Evolutionary conservation across 305 asterid species (phyloP), one percentile per base, ranked within the genome.

Genomic region (Lippia alba): DNA sequence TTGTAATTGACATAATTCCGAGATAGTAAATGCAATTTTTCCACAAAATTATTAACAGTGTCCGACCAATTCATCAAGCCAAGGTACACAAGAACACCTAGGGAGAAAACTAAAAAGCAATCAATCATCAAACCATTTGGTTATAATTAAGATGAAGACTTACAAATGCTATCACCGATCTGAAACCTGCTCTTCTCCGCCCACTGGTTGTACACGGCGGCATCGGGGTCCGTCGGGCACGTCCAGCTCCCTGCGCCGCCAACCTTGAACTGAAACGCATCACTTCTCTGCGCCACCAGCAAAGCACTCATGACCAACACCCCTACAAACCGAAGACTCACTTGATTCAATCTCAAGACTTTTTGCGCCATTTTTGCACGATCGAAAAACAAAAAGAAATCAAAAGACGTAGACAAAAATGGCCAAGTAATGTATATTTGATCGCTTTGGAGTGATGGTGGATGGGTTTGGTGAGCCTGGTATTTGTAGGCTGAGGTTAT

Each of bases 231-330:
- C 76, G 69, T 2, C 18, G 94, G 96, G 49, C 78, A 74, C 66
- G 81, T 70, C 99, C 99, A 95, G 14, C 12, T 60, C 12, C 84
- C 92, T 40, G 84, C 55, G 33, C 97, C 99, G 46, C 98, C 98
- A 8, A 92, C 93, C 45, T 71, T 87, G 81, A 79, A 90, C 36
- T 87, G 86, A 68, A 74, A 90, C 6, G 87, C 96, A 61, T 51
- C 45, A 50, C 80, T 79, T 41, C 58, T 76, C 70, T 85, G 85
- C 19, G 75, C 69, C 76, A 90, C 20, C 19, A 87, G 19, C 59
- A 78, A 46, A 72, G 84, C 56, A 76, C 76, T 44, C 16, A 85
- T 6, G 59, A 44, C 10, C 49, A 84, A 36, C 6, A 36, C 0
- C 53, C 80, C 75, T 1, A 87, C 48, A 39, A 76, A 44, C 44